phyloP scores from a whole-genome alignment of 1,284 basidiomycete genomes.

The Leccinum griseonigrum region DNA sequence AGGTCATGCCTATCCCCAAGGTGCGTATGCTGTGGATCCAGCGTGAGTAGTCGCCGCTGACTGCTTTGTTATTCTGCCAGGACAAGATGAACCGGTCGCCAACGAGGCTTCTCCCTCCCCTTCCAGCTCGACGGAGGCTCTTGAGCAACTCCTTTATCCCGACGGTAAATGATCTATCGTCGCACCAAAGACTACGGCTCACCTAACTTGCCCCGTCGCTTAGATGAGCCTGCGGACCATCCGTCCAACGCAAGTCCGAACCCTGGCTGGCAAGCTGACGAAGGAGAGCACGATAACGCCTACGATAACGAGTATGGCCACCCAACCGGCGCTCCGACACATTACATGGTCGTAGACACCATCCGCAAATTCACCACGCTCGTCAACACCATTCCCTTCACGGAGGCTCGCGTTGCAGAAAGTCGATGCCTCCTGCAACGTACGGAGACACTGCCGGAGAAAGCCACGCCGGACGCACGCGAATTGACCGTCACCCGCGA shows the following conservation, averaged over 20 bases:
- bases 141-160: slow-evolving; percentile 15
- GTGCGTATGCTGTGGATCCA: neutral
- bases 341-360: slow-evolving; percentile 28
- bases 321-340: slow-evolving; percentile 17
- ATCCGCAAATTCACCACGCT: slow-evolving; percentile 28
- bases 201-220: neutral
- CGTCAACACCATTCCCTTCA: slow-evolving; percentile 20
- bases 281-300: neutral
- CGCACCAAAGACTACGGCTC: neutral
- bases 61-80: neutral
- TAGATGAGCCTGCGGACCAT: slow-evolving; percentile 13
- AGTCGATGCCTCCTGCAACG: slow-evolving; percentile 20
- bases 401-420: slow-evolving; percentile 24
- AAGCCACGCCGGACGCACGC: slow-evolving; percentile 19
- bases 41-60: neutral
- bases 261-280: slow-evolving; percentile 4
- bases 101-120: neutral
- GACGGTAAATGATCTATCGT: slow-evolving; percentile 9
- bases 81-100: slow-evolving; percentile 2
- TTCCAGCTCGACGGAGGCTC: slow-evolving; percentile 14
- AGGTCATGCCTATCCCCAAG: slow-evolving; percentile 5
- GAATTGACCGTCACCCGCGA: slow-evolving; percentile 27
- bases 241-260: neutral
- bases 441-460: slow-evolving; percentile 14
- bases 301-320: slow-evolving; percentile 5